phyloP scores from a whole-genome alignment of 2,329 filamentous ascomycete species.

The Microthyrium microscopicum region DNA sequence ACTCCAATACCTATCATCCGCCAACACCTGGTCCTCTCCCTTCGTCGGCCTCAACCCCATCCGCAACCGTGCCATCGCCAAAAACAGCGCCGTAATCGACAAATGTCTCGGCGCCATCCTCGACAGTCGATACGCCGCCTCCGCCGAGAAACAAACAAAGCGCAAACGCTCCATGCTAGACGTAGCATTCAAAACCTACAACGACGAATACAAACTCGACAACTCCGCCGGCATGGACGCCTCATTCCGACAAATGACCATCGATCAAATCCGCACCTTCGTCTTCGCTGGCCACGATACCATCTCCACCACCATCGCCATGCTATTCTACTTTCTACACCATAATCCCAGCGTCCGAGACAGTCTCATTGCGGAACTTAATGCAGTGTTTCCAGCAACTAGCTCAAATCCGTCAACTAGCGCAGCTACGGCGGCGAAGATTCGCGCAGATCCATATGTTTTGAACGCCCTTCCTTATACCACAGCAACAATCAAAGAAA shows the following conservation, averaged over 20 bases:
- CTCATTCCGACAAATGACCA: slow-evolving; percentile 4
- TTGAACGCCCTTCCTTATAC: slow-evolving; percentile 17
- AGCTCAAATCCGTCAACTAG: no score
- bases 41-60: slow-evolving; percentile 5
- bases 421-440: background rate
- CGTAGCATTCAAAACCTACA: slow-evolving; percentile 6
- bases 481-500: slow-evolving; percentile 20
- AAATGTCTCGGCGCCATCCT: slow-evolving; percentile 2
- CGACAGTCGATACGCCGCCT: slow-evolving; percentile 2
- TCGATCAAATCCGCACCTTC: slow-evolving; percentile 16
- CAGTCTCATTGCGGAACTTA: slow-evolving; percentile 29
- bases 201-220: background rate
- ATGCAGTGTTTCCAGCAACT: background rate
- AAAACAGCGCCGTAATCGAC: slow-evolving; percentile 5
- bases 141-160: background rate
- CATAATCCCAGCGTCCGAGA: slow-evolving; percentile 13
- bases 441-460: slow-evolving; percentile 10
- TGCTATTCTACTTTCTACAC: slow-evolving; percentile 16
- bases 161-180: slow-evolving; percentile 4
- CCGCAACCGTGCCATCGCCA: slow-evolving; percentile 2
- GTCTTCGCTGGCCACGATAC: slow-evolving; percentile 28
- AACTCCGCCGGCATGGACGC: slow-evolving; percentile 1
- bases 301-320: slow-evolving; percentile 18
- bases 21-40: slow-evolving; percentile 5
- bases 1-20: slow-evolving; percentile 3